These are phyloP conservation scores for Babesia sp. DNA, from an alignment of 169 alveolate genomes.

Conservation along the genomic window DNA sequence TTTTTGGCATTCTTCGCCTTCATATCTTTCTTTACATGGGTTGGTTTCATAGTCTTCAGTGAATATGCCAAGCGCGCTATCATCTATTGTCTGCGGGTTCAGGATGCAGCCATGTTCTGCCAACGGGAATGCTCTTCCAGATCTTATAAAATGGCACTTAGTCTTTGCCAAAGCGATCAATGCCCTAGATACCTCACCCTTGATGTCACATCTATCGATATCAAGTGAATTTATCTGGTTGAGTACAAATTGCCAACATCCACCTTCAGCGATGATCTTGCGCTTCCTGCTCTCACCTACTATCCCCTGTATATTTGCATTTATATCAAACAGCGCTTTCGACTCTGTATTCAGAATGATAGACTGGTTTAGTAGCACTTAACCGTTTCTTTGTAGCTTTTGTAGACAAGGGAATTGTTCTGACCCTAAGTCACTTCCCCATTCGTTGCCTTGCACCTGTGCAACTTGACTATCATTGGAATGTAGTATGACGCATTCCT, in stretches of 20 bases:
- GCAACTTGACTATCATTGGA: slow-evolving; percentile 5
- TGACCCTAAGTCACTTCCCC: slow-evolving; percentile 1
- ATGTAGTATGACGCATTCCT: slow-evolving; percentile 42
- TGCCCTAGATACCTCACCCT: slow-evolving; percentile 76
- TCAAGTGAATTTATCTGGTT: slow-evolving; percentile 71
- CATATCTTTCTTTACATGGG: slow-evolving; percentile 58
- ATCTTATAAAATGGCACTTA: slow-evolving; percentile 75
- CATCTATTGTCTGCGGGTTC: slow-evolving; percentile 59
- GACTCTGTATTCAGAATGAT: background rate
- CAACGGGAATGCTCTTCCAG: slow-evolving; percentile 73
- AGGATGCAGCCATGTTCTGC: slow-evolving; percentile 74
- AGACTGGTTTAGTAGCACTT: too few species aligned
- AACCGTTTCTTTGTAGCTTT: background rate
- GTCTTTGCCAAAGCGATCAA: slow-evolving; percentile 80
- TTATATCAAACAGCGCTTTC: slow-evolving; percentile 16
- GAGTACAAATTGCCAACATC: slow-evolving; percentile 75
- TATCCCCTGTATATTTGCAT: slow-evolving; percentile 8
- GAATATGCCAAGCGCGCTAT: slow-evolving; percentile 33
- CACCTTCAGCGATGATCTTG: slow-evolving; percentile 63
- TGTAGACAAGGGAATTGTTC: slow-evolving; percentile 19
- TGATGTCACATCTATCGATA: slow-evolving; percentile 71
- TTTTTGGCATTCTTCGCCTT: slow-evolving; percentile 68
- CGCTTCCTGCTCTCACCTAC: slow-evolving; percentile 11
- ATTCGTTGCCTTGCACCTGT: background rate
- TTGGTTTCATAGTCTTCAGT: slow-evolving; percentile 24